Base-by-base conservation (phyloP, 495 filamentous ascomycete genomes). In the Lepraria neglecta region DNA sequence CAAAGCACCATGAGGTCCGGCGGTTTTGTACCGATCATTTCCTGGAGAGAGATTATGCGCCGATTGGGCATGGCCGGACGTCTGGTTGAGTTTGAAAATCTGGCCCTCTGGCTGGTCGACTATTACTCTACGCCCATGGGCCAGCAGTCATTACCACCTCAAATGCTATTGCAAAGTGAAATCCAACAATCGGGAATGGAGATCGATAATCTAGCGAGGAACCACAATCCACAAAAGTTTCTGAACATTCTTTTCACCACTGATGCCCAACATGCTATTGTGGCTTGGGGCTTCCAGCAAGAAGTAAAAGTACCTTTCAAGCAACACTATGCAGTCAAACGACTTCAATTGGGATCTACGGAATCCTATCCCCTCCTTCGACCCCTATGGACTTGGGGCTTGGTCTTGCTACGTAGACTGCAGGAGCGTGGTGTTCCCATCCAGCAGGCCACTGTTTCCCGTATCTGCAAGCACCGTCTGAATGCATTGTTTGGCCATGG, bases 221-320 rank as follows among this genome's bases (percentile, higher is more conserved):
- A 66, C 10, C 56, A 46, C 11, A 61, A 73, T 57, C 64, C 61
- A 4, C 53, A 59, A 11, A 67, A 70, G 40, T 67, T 67, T n/a
- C 72, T 82, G 0, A 66, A 65, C 27, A 67, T 68, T 4, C 74
- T 85, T 38, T 84, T 84, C 65, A 70, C 55, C 19, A 67, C 60
- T 0, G 62, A 70, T 6, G 74, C 82, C 65, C 80, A 81, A 66
- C 72, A 72, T 35, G 80, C 79, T 14, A 74, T 85, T 44, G 75
- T 86, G 33, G 68, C 74, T n/a, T 85, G 83, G 83, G 82, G 83
- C 4, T 86, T 86, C 68, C 76, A 70, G 55, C 70, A 74, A 45
- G 68, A 64, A 1, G 65, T 75, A 21, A 70, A 71, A 10, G 24
- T 54, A 11, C 1, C n/a, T 10, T 28, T 33, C 28, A n/a, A 21